Base-by-base conservation (phyloP, 2,329 filamentous ascomycete species). In the Myotisia sp. region DNA sequence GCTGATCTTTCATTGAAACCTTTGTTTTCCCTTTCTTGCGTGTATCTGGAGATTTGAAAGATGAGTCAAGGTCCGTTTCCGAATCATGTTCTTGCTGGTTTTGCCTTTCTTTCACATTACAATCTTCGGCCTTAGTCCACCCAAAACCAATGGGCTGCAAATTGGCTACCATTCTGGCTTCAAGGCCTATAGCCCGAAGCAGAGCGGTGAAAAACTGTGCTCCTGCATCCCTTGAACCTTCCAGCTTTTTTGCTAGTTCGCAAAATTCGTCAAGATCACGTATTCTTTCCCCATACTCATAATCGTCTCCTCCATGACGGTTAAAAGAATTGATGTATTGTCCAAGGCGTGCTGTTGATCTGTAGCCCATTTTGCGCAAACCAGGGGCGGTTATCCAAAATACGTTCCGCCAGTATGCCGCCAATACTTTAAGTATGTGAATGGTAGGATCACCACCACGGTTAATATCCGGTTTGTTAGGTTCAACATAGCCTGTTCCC, bases 171-270 rank as follows among this genome's bases (percentile, higher is more conserved):
- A 95, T 70, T 19, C 87, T 71, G 7, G 83, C 74, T 48, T 94
- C 84, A 2, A 95, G 62, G 0, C 82, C 82, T 7, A 95, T 52
- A 0, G 76, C 84, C 43, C 90, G 69, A 14, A 94, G 54, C 5
- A 98, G 60, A 3, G 84, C 82, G 0, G 84, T 92, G 44, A 95
- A 95, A 0, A 98, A 66, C 50, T 95, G 86, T 0, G 82, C 78
- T 0, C 85, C 86, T 3, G 90, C 68, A 54, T 95, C 90, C 42
- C 86, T 71, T 40, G 85, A 94, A 1, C 90, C 90, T 39, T 74
- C 65, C 47, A 82, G 83, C 20, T 63, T 61, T 42, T 71, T 71
- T 2, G 87, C 87, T 31, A 68, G 63, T 14, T 68, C 59, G 22
- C 77, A 72, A 41, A 94, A 86, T 3, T 74, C 74, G 1, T 75